These are phyloP conservation scores for Moringa oleifera DNA, from an alignment of 345 rosid genomes.

Conservation along the genomic window DNA sequence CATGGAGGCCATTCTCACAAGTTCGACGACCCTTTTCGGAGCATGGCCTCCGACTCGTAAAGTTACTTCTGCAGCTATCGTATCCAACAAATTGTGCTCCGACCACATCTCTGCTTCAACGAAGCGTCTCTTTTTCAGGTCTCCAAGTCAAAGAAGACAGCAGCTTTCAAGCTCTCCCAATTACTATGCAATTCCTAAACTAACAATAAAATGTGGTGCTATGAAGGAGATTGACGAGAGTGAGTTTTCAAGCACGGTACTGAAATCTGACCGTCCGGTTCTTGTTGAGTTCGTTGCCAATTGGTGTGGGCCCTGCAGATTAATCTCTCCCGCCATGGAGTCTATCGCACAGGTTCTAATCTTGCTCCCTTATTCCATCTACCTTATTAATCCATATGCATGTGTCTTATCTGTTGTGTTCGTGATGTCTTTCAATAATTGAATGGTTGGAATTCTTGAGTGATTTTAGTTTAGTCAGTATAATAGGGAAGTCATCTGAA, in stretches of 20 bases:
- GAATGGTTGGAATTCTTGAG: too few relatives aligned
- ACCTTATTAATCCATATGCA: too few relatives aligned
- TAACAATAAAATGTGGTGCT: slow-evolving; percentile 33
- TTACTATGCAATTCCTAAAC: not conserved
- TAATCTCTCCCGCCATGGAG: slow-evolving; percentile 75
- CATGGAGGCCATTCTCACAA: slow-evolving; percentile 32
- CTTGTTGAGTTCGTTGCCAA: slow-evolving; percentile 81
- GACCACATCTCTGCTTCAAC: slow-evolving; percentile 9
- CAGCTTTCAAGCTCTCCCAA: not conserved
- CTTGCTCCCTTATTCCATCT: not conserved
- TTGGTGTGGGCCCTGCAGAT: slow-evolving; percentile 94
- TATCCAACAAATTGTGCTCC: slow-evolving; percentile 20
- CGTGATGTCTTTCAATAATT: too few relatives aligned
- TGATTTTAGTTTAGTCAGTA: too few relatives aligned
- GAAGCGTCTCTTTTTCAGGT: slow-evolving; percentile 16
- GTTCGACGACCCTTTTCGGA: slow-evolving; percentile 22
- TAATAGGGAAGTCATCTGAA: too few relatives aligned
- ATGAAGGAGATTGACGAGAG: slow-evolving; percentile 52
- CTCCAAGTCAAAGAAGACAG: slow-evolving; percentile 11
- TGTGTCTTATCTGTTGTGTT: too few relatives aligned
- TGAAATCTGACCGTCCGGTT: slow-evolving; percentile 65
- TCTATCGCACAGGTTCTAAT: slow-evolving; percentile 42
- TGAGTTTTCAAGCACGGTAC: slow-evolving; percentile 51
- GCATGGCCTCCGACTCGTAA: slow-evolving; percentile 14
- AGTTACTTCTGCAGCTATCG: not conserved